phyloP scores from a whole-genome alignment of 2,329 filamentous ascomycete species.

The Aspergillus versicolor region DNA sequence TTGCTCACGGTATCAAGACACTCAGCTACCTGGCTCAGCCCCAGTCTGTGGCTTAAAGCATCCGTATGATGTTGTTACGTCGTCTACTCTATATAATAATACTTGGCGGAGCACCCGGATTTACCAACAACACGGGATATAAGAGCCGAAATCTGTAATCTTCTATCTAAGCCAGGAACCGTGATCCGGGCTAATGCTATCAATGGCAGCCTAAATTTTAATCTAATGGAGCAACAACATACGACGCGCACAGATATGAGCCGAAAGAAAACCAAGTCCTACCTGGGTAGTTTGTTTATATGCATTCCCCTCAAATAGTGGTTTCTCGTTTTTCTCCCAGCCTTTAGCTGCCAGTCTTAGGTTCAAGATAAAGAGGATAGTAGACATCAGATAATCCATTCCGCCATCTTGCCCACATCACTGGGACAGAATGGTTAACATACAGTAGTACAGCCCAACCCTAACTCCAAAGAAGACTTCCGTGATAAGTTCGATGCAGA shows the following conservation, averaged over 20 bases:
- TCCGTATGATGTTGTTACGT: not conserved
- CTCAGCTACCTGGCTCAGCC: not conserved
- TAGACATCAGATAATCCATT: conserved; percentile 24
- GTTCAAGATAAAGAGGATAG: conserved; percentile 12
- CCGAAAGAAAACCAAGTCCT: not conserved
- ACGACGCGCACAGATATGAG: not conserved
- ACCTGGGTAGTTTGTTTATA: not conserved
- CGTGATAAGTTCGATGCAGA: conserved; percentile 19
- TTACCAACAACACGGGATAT: not conserved
- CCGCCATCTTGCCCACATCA: conserved; percentile 21
- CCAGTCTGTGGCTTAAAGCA: not conserved
- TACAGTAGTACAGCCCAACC: conserved; percentile 30
- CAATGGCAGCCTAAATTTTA: not conserved
- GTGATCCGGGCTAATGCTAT: not conserved
- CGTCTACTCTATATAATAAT: not conserved
- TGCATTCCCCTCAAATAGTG: not conserved
- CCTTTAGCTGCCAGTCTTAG: not conserved
- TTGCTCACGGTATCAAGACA: too few relatives aligned
- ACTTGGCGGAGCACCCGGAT: not conserved
- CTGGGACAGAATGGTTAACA: conserved; percentile 32
- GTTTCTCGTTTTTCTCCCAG: not conserved
- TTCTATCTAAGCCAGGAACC: not conserved
- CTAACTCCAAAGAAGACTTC: conserved; percentile 30
- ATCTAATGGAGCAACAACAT: not conserved
- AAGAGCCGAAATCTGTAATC: not conserved